Evolutionary conservation across 768 basidiomycete genomes (phyloP), one percentile per base, ranked within the genome.

Genomic region (Russula brevipes): DNA sequence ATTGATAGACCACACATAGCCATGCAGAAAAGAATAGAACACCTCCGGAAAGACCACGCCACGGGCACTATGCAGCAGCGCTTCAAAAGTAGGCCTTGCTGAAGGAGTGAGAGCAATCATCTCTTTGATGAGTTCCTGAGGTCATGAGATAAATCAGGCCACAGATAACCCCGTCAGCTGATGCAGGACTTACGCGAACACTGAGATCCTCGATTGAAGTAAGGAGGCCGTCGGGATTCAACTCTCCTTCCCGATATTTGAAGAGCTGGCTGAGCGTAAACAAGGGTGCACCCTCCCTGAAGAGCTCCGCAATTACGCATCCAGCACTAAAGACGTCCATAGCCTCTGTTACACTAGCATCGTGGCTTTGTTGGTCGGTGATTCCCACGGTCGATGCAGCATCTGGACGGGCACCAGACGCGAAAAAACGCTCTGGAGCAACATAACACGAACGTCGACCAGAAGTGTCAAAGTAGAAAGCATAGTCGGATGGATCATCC

Each of bases 241-340:
- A 82, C 69, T 94, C 89, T 7, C 93, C 92, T 66, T 91, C 87
- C 42, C 94, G 77, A 70, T 95, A 99, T 73, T 94, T 94, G 81
- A 91, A 98, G 60, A 99, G 77, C 71, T 98, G 95, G 72, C 92
- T 94, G 54, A 99, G 80, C 0, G 90, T 93, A 77, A 98, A 98
- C 57, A 97, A 79, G 3, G 90, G 90, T 0, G 91, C 87, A 2
- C 97, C 97, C 71, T 99, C 97, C 63, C 94, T 79, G 77, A 97
- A 98, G 65, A 99, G 80, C 74, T 99, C 97, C 0, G 94, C 93
- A 41, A 98, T 83, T 14, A 98, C 94, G 72, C 96, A 98, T 30
- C 97, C 97, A 0, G 83, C 83, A 66, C 94, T 93, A 71, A 98
- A 99, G 55, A 94, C 89, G 72, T 99, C 97, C 97, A 99, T 99